phyloP scores from a whole-genome alignment of 1,139 yeast species.

The Magnusiomyces suaveolens region DNA sequence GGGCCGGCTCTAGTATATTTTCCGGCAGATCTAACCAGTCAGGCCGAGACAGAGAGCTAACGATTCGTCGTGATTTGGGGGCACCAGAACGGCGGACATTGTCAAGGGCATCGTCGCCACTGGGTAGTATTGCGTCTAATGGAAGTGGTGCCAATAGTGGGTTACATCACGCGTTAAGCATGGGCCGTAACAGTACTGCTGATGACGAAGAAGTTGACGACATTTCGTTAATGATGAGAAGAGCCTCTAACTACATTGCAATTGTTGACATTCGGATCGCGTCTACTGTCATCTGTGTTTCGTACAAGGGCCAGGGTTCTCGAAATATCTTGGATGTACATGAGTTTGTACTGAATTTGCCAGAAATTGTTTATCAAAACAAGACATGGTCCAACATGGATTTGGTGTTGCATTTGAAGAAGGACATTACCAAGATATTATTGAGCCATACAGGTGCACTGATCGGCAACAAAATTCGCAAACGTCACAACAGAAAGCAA shows the following conservation, averaged over 20 bases:
- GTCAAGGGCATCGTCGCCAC: not conserved
- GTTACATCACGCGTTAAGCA: not conserved
- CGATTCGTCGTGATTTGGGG: constrained; percentile 4
- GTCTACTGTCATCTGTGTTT: constrained; percentile 47
- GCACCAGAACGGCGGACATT: not conserved
- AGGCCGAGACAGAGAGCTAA: not conserved
- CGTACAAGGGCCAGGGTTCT: constrained; percentile 53
- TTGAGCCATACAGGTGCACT: constrained; percentile 71
- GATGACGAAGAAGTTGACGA: constrained; percentile 31
- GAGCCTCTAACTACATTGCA: constrained; percentile 60
- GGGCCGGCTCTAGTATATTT: not conserved
- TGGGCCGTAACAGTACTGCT: not conserved
- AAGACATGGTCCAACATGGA: constrained; percentile 77
- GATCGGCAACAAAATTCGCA: constrained; percentile 63
- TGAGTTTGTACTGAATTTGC: constrained; percentile 54
- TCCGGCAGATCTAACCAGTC: not conserved
- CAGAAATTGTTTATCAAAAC: constrained; percentile 52
- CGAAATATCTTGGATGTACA: constrained; percentile 63
- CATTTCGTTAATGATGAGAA: constrained; percentile 47
- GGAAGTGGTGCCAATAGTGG: not conserved
- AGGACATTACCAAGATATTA: constrained; percentile 54
- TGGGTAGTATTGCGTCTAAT: not conserved
- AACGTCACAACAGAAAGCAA: constrained; percentile 23
- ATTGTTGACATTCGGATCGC: constrained; percentile 51
- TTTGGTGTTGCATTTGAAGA: constrained; percentile 51